Percentiles rank a stretch among this genome's conserved stretches.
Evolutionary conservation across 2,329 filamentous ascomycete genomes (phyloP).

Genomic region (Talaromyces pinophilus): DNA sequence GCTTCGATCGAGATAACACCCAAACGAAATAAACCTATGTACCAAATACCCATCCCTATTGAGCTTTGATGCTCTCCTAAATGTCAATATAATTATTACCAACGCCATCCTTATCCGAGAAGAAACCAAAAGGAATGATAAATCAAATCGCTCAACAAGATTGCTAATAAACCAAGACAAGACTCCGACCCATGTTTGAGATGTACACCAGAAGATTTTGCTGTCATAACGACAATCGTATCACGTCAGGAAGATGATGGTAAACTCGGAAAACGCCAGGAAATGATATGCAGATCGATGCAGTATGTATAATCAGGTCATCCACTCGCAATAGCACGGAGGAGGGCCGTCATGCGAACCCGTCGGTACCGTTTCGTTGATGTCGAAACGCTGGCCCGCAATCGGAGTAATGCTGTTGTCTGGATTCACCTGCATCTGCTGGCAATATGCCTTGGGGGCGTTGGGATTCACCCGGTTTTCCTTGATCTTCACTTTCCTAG

Average conservation of each 20-base stretch:
- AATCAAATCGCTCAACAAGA: slow-evolving; percentile 4
- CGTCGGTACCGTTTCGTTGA: slow-evolving; percentile 37
- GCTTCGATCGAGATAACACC: not conserved
- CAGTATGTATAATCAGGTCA: slow-evolving; percentile 8
- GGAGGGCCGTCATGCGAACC: not conserved
- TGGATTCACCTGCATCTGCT: slow-evolving; percentile 62
- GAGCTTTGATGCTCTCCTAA: not conserved
- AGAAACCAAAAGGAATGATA: not conserved
- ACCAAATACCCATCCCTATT: slow-evolving; percentile 3
- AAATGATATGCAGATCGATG: slow-evolving; percentile 4
- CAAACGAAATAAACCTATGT: not conserved
- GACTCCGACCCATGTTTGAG: slow-evolving; percentile 11
- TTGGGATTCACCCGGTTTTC: slow-evolving; percentile 57
- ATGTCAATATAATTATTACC: not conserved
- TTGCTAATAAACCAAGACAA: not conserved
- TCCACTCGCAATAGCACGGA: slow-evolving; percentile 24
- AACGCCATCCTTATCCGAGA: not conserved
- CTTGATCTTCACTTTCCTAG: slow-evolving; percentile 65
- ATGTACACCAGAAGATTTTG: slow-evolving; percentile 6
- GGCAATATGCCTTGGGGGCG: slow-evolving; percentile 58
- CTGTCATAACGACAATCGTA: slow-evolving; percentile 9
- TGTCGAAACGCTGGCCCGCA: slow-evolving; percentile 32
- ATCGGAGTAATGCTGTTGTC: slow-evolving; percentile 47
- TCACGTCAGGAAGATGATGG: slow-evolving; percentile 9
- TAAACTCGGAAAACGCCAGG: slow-evolving; percentile 2